These are phyloP conservation scores for Aechmea fasciata DNA, from an alignment of 176 grass and related monocot genomes.

Conservation along the genomic window DNA sequence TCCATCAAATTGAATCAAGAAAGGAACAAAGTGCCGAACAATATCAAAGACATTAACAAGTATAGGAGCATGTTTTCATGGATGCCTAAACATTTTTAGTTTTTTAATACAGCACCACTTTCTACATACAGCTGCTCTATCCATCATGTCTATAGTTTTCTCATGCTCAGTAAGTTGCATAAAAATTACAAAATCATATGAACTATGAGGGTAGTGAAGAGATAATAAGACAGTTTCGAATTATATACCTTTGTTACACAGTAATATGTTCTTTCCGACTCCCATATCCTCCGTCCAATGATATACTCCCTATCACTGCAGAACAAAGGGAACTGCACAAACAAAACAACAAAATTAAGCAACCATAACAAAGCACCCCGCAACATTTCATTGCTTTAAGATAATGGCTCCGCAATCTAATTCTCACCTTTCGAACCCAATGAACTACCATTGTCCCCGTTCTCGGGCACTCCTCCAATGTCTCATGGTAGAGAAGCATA, in stretches of 20 bases:
- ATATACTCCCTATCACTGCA: constrained; percentile 89
- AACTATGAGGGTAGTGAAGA: not conserved
- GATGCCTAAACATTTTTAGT: too few species aligned
- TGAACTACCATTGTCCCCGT: constrained; percentile 74
- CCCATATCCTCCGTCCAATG: constrained; percentile 89
- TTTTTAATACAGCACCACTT: too few species aligned
- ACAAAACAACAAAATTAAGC: constrained; percentile 6
- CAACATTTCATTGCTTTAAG: not conserved
- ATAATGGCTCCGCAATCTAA: not conserved
- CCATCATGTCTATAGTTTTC: too few species aligned
- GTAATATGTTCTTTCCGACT: constrained; percentile 56
- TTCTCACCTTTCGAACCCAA: constrained; percentile 79
- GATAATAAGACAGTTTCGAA: not conserved
- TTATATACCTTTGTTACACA: constrained; percentile 73
- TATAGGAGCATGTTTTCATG: too few species aligned
- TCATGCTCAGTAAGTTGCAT: not conserved
- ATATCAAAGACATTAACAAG: too few species aligned
- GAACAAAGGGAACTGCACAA: constrained; percentile 86
- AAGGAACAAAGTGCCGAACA: too few species aligned
- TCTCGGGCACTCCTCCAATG: constrained; percentile 46
- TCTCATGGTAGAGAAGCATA: constrained; percentile 77
- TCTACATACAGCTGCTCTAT: too few species aligned
- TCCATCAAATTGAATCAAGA: too few species aligned
- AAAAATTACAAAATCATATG: not conserved
- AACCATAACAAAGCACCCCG: constrained; percentile 1